Conservation (phyloP, 345 rosid genomes). For the Eucalyptus shirleyi region DNA sequence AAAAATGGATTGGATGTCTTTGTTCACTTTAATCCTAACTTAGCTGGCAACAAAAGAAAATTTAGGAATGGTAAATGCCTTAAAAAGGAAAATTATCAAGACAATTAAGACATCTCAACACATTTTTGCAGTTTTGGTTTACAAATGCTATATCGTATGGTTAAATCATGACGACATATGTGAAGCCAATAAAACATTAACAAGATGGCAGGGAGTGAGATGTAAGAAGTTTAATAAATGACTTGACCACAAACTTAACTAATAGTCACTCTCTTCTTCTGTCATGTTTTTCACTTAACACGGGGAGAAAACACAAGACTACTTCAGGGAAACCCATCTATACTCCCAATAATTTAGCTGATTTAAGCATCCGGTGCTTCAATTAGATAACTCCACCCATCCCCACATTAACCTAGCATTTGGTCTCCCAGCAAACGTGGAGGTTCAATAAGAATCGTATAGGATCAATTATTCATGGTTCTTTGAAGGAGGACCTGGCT, state of each 20-base stretch:
- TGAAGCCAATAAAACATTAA: not conserved
- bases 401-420: not conserved
- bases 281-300: not conserved
- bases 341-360: not conserved
- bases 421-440: not conserved
- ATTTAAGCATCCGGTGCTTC: not conserved
- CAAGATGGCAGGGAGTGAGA: not conserved
- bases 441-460: not conserved
- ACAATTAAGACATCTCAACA: not conserved
- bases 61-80: not conserved
- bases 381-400: not conserved
- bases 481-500: conserved; percentile 38
- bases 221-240: not conserved
- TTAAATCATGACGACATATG: not conserved
- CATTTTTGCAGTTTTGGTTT: not conserved
- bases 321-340: not conserved
- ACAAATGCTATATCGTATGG: not conserved
- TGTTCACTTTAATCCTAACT: not conserved
- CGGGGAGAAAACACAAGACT: not conserved
- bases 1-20: not conserved
- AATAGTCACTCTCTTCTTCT: not conserved
- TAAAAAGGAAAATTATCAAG: not conserved
- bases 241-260: not conserved
- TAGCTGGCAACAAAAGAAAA: not conserved
- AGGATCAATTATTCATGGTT: not conserved